Base-by-base conservation (phyloP, 2,329 filamentous ascomycete genomes). In the Curvularia sp. region DNA sequence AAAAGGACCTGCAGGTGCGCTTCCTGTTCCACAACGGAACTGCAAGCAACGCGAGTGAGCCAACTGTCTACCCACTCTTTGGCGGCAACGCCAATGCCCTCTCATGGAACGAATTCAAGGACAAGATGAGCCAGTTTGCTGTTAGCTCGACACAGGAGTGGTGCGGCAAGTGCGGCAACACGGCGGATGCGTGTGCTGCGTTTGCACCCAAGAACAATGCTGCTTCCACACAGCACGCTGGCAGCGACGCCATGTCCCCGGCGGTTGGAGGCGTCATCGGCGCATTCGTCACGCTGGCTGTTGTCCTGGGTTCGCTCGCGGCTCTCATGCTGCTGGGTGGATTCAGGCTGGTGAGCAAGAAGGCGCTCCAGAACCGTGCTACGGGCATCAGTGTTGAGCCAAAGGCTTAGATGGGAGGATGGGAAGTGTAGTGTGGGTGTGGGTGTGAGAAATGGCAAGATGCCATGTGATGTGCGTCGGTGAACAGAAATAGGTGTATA, bases 261-360 rank as follows among this genome's bases (percentile, higher is more conserved):
- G 83, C 86, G 5, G 87, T 93, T n/a, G 92, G 91, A 0, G 92
- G 92, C 50, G 91, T 94, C 5, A 93, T 96, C 70, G 88, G 88
- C 34, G 88, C 88, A 0, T 84, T 89, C 81, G 87, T 90, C 18
- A 89, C 87, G 1, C 73, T 90, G 38, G 87, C 81, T 23, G 86
- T 89, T 10, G 79, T 89, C n/a, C 66, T 89, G 42, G 85, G 84
- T 0, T 58, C 56, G 10, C 53, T 86, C 10, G 83, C 85, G 63
- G 81, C 78, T 1, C 64, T 87, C 19, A 74, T 89, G 74, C 60
- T 87, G 42, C 53, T 84, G 7, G 85, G 82, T 61, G 86, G 86
- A 0, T 82, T 87, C 62, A 82, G 83, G 59, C 70, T 89, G n/a
- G 81, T 84, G 3, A 85, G 80, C 65, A 87, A 86, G 79, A 83